Evolutionary conservation across 768 basidiomycete species (phyloP), one percentile per base, ranked within the genome.

Genomic region (Kwoniella europaea): DNA sequence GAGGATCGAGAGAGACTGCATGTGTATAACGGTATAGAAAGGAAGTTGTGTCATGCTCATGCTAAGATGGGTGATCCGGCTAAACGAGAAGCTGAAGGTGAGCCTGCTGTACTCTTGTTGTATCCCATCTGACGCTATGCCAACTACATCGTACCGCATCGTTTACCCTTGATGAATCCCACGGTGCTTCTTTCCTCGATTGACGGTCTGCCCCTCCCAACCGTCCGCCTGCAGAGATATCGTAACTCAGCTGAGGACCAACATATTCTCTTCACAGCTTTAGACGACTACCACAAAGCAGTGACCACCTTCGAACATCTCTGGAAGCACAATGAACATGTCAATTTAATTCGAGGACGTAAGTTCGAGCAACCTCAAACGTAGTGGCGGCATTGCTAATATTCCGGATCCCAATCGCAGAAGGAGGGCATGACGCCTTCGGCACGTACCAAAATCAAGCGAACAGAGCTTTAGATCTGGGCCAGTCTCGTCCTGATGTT

Each of bases 41-140:
- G 20, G 63, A 64, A 42, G 22, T 20, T 64, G 7, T 64, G 63
- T 10, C 63, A 53, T 54, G 63, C 63, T 29, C 63, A 64, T 41
- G 27, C 50, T 24, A 64, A 52, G 52, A 52, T 53, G 53, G 63
- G 63, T 24, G 63, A 64, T 64, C 29, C 52, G 29, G 29, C 27
- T n/a, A 64, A 64, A 43, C 50, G 29, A 16, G 24, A 64, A 41
- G 63, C 63, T 13, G 44, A 64, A 16, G 46, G 63, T 64, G 52
- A 54, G 63, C 35, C 16, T n/a, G 35, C 2, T 35, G 2, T 24
- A 41, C 15, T 4, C 2, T 0, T 12, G 4, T 60, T 0, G 3
- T 7, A 18, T 42, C 27, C 1, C 22, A n/a, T 58, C 16, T n/a
- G 18, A 29, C 3, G 6, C 5, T 35, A 4, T 7, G 27, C 3